Conservation (phyloP, 129 eudicot genomes). For the Solidago caesia region DNA sequence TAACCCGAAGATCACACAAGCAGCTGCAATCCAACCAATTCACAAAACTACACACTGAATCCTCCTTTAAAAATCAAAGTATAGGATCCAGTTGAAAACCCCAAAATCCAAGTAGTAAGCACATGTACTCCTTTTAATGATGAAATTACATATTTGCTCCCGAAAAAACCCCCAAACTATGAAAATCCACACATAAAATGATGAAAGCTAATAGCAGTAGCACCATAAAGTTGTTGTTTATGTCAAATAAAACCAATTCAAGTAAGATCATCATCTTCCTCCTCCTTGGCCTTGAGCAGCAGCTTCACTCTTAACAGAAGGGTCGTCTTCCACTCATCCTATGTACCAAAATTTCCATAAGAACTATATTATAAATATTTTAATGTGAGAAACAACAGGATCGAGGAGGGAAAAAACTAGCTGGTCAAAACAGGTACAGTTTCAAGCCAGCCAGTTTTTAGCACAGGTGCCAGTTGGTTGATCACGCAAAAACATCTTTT, state of each 20-base stretch:
- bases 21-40: conserved; percentile 11
- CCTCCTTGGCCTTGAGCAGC: conserved; percentile 76
- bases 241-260: conserved; percentile 24
- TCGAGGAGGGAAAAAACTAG: neutral
- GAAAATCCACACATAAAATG: conserved; percentile 13
- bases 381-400: neutral
- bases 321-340: conserved; percentile 94
- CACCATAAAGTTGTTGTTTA: neutral
- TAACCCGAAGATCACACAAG: neutral
- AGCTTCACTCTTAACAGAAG: conserved; percentile 92
- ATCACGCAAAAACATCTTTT: neutral
- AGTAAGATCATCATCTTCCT: conserved; percentile 88
- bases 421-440: neutral
- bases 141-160: conserved; percentile 18
- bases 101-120: conserved; percentile 16
- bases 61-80: neutral
- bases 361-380: neutral
- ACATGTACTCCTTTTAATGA: neutral
- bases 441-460: neutral
- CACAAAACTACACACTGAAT: conserved; percentile 19
- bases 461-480: neutral
- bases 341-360: neutral
- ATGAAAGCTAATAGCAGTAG: conserved; percentile 5
- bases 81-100: conserved; percentile 3
- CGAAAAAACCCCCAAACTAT: conserved; percentile 13